Conservation (phyloP, 2,329 filamentous ascomycete species). For the Penicillium vulpinum region DNA sequence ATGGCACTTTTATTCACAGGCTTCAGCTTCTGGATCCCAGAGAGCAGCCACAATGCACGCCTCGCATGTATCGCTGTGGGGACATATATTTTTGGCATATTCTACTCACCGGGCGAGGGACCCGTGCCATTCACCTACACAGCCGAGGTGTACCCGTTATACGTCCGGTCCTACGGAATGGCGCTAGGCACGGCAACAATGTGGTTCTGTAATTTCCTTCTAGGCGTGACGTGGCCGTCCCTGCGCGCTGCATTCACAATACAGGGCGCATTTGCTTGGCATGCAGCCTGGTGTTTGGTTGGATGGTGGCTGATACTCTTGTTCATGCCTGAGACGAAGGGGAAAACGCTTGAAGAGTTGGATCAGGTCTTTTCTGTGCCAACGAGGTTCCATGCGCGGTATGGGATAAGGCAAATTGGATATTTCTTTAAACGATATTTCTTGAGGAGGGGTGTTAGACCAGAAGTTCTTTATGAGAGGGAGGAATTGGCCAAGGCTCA, state of each 20-base stretch:
- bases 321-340: constrained; percentile 45
- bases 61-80: constrained; percentile 46
- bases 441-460: constrained; percentile 41
- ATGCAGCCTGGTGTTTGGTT: constrained; percentile 44
- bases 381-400: constrained; percentile 45
- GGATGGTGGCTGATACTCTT: constrained; percentile 50
- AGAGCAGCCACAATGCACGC: constrained; percentile 36
- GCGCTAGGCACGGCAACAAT: constrained; percentile 63
- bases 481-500: constrained; percentile 25
- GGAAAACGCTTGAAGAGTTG: constrained; percentile 48
- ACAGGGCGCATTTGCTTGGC: constrained; percentile 57
- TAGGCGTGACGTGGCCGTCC: constrained; percentile 55
- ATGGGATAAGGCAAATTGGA: constrained; percentile 40
- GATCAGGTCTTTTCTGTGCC: constrained; percentile 58
- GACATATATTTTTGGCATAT: constrained; percentile 47
- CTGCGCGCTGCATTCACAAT: constrained; percentile 50
- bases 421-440: constrained; percentile 40
- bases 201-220: constrained; percentile 59
- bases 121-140: constrained; percentile 68
- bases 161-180: constrained; percentile 64
- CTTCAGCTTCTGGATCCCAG: constrained; percentile 54
- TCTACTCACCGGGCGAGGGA: constrained; percentile 60
- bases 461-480: constrained; percentile 39
- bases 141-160: constrained; percentile 65
- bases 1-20: constrained; percentile 54